Conservation (phyloP, 805 yeast genomes). For the Barnettozyma pratensis region DNA sequence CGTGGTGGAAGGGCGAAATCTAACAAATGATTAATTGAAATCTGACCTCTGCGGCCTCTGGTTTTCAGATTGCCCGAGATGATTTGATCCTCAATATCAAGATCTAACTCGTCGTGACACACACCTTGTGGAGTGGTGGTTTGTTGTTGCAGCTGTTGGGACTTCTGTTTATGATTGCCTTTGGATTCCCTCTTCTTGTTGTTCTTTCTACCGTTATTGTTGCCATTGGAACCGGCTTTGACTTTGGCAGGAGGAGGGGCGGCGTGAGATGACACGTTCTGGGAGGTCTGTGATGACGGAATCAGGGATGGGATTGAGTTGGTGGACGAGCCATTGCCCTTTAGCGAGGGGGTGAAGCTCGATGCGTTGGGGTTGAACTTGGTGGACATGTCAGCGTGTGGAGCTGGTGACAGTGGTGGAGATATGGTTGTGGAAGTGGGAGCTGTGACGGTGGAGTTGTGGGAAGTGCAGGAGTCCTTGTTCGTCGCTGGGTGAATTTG, state of each 20-base stretch:
- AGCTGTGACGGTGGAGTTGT: neutral
- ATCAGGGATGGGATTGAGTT: neutral
- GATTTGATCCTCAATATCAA: conserved; percentile 32
- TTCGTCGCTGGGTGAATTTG: neutral
- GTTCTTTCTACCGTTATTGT: neutral
- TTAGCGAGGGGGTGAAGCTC: conserved; percentile 15
- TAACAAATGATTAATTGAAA: conserved; percentile 60
- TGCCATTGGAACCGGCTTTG: conserved; percentile 1
- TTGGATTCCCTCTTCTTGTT: conserved; percentile 10
- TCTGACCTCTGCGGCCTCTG: conserved; percentile 37
- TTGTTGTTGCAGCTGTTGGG: neutral
- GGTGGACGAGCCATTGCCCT: neutral
- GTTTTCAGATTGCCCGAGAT: conserved; percentile 27
- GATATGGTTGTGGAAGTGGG: neutral
- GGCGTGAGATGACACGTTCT: conserved; percentile 17
- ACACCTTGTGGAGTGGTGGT: neutral
- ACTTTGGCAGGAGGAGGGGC: conserved; percentile 15
- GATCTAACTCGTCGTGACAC: conserved; percentile 23
- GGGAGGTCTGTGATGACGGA: neutral
- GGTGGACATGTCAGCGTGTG: conserved; percentile 10
- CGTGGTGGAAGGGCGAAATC: conserved; percentile 49
- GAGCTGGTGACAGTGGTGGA: neutral
- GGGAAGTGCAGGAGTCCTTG: neutral
- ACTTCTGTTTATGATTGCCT: conserved; percentile 2
- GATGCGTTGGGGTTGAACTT: conserved; percentile 19